Evolutionary conservation across 164 flowering plant genomes (phyloP).

Genomic region (Chimonanthus praecox): DNA sequence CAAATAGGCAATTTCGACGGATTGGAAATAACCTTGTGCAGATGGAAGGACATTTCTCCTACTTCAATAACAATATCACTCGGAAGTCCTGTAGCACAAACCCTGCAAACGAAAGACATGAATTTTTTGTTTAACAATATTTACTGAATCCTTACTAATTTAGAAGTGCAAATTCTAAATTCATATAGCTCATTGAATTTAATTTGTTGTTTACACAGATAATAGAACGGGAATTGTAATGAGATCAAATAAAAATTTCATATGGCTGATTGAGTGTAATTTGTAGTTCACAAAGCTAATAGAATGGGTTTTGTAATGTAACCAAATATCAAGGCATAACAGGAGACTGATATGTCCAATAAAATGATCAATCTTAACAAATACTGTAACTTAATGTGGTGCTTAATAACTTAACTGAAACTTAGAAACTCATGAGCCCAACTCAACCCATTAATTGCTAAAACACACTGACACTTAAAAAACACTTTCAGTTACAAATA

Average conservation of each 20-base stretch:
- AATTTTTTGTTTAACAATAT: neutral
- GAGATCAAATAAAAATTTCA: too few relatives aligned
- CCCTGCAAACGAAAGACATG: slow-evolving; percentile 30
- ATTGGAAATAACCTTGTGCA: slow-evolving; percentile 54
- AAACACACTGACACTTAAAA: too few relatives aligned
- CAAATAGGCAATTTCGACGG: neutral
- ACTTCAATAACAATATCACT: slow-evolving; percentile 66
- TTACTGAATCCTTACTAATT: neutral
- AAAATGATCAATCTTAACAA: neutral
- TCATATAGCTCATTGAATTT: neutral
- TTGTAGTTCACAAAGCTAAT: neutral
- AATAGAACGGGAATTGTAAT: too few relatives aligned
- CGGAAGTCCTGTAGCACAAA: slow-evolving; percentile 55
- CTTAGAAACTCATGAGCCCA: neutral
- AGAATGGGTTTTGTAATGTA: too few relatives aligned
- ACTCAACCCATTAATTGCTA: neutral
- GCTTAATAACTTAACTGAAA: neutral
- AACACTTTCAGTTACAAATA: neutral
- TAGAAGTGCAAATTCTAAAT: neutral
- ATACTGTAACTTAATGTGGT: neutral
- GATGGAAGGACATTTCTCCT: slow-evolving; percentile 66
- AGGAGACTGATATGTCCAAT: neutral
- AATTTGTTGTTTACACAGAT: neutral
- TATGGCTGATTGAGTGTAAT: neutral
- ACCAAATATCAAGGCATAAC: neutral